Base-by-base conservation (phyloP, 2,329 filamentous ascomycete species). In the Aspergillus fijiensis region DNA sequence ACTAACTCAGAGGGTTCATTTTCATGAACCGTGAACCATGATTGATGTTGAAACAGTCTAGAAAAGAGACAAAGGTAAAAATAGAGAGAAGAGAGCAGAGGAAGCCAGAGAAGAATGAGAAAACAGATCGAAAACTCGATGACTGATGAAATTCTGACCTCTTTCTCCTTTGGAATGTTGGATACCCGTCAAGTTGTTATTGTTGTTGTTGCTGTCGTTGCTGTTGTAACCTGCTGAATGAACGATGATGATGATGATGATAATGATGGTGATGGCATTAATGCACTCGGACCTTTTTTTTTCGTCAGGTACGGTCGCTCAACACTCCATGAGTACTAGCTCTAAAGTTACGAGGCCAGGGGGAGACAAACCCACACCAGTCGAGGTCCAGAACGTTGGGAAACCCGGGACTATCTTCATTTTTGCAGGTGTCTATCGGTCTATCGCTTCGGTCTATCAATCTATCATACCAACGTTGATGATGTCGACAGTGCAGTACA, bases 281-380 rank as follows among this genome's bases (percentile, higher is more conserved):
- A 45, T 45, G 39, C 16, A 45, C 39, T 19, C 39, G 39, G 39
- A 6, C 39, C 16, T 45, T 35, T 35, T 35, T 42, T 19, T 45
- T 19, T 45, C 14, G 49, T 50, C 53, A 45, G 39, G 53, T 55
- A 55, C 42, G 53, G 53, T 47, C 39, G 39, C 39, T 19, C 39
- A 45, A 45, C 39, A 19, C 39, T 45, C 14, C 39, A 45, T n/a
- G 39, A 19, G 39, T 19, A 45, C 39, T 45, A 45, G 39, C 39
- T 45, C 39, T 45, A 45, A 45, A 45, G 52, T 55, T 49, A 49
- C 53, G 27, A 55, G n/a, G 53, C 53, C 53, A 55, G 53, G 53
- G 53, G 52, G 23, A 53, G 27, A 35, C 31, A 55, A 45, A 27
- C 53, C 47, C 53, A 27, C 42, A 33, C 25, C 27, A 29, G 14